Conservation (phyloP, 2,329 filamentous ascomycete species). For the Ceratocystis destructans region DNA sequence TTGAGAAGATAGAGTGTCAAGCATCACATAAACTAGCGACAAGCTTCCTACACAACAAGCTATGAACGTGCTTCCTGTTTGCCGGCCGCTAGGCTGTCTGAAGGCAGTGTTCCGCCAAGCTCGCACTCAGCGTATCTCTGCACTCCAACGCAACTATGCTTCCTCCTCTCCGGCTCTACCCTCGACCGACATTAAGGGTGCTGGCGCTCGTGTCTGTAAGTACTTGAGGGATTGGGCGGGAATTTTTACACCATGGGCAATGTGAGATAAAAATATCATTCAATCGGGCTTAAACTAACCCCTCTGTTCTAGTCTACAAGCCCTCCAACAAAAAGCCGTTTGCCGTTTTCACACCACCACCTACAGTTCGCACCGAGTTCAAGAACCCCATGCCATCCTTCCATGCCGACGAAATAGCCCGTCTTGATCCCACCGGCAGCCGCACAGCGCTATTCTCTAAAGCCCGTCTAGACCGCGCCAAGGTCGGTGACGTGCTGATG, state of each 20-base stretch:
- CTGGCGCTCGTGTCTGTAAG: slow-evolving; percentile 24
- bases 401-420: slow-evolving; percentile 52
- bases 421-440: slow-evolving; percentile 73
- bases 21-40: background rate
- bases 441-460: slow-evolving; percentile 70
- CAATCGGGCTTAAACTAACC: slow-evolving; percentile 4
- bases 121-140: slow-evolving; percentile 33
- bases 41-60: slow-evolving; percentile 21
- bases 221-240: background rate
- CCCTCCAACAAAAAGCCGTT: slow-evolving; percentile 21
- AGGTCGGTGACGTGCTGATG: slow-evolving; percentile 80
- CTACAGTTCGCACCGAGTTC: slow-evolving; percentile 27
- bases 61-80: slow-evolving; percentile 48
- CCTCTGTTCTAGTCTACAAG: slow-evolving; percentile 14
- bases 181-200: slow-evolving; percentile 25
- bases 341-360: slow-evolving; percentile 20
- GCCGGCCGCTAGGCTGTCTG: slow-evolving; percentile 58
- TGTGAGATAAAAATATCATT: too few relatives aligned
- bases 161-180: slow-evolving; percentile 23
- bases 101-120: slow-evolving; percentile 49
- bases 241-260: background rate
- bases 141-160: slow-evolving; percentile 18
- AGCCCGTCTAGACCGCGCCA: slow-evolving; percentile 62
- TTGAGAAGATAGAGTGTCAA: background rate
- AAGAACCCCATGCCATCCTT: slow-evolving; percentile 53